These are phyloP conservation scores for Phaseolus coccineus DNA, from an alignment of 331 rosid species.

Conservation along the genomic window DNA sequence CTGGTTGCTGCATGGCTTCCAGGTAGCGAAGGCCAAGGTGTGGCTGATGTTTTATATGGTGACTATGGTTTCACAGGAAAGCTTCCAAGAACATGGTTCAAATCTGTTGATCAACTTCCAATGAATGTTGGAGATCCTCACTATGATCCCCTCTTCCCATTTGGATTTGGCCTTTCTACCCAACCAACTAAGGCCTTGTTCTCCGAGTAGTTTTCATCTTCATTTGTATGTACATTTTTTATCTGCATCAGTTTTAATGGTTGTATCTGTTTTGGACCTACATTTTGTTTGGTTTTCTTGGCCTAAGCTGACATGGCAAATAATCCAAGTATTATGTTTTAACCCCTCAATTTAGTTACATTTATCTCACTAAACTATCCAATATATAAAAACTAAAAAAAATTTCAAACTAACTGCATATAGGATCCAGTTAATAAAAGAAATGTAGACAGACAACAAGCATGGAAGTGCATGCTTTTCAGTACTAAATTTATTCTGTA, in stretches of 20 bases:
- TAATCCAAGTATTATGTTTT: too few species aligned
- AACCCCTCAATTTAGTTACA: too few species aligned
- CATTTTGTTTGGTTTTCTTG: neutral
- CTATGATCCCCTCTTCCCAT: conserved; percentile 78
- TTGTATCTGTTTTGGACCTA: too few species aligned
- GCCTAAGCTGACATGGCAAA: neutral
- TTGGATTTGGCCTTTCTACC: conserved; percentile 77
- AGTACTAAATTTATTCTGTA: too few species aligned
- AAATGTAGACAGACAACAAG: too few species aligned
- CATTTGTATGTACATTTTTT: too few species aligned
- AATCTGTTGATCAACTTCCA: conserved; percentile 72
- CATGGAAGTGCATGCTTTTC: too few species aligned
- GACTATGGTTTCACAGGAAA: conserved; percentile 72
- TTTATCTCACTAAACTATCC: too few species aligned
- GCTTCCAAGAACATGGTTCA: conserved; percentile 80
- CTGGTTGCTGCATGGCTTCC: conserved; percentile 86
- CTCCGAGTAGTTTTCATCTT: neutral
- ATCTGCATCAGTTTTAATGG: neutral
- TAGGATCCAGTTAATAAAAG: too few species aligned
- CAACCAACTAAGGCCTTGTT: conserved; percentile 44
- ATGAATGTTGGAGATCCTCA: conserved; percentile 75
- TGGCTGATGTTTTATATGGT: conserved; percentile 72
- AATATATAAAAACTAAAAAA: too few species aligned
- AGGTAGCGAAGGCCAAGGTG: conserved; percentile 81
- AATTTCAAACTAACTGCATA: too few species aligned